phyloP scores from a whole-genome alignment of 768 basidiomycete genomes.

The Chalciporus pseudorubinellus region DNA sequence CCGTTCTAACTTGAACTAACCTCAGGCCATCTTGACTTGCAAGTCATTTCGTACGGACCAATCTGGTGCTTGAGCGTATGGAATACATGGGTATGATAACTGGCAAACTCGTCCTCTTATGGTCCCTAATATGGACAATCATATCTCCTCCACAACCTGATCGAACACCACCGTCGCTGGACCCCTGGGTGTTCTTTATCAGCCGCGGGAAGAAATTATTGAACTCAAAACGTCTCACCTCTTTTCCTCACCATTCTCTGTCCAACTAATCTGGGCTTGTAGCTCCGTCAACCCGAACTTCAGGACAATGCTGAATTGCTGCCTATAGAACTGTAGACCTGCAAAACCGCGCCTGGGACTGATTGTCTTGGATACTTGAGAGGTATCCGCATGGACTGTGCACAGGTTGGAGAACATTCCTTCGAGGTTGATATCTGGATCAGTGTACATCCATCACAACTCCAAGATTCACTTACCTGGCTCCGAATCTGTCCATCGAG shows the following conservation, averaged over 20 bases:
- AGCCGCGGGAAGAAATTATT: background rate
- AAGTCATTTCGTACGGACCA: too few species aligned
- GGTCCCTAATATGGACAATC: background rate
- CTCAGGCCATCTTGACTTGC: too few species aligned
- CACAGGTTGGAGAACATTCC: conserved; percentile 29
- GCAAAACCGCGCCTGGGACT: conserved; percentile 31
- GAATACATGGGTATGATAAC: too few species aligned
- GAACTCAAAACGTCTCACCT: conserved; percentile 16
- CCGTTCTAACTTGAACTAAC: too few species aligned
- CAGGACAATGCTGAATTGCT: conserved; percentile 40
- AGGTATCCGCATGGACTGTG: conserved; percentile 25
- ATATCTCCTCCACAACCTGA: conserved; percentile 31
- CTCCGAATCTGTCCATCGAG: conserved; percentile 32
- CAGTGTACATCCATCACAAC: background rate
- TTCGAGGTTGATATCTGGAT: conserved; percentile 3
- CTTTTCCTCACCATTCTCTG: conserved; percentile 32
- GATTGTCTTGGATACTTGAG: conserved; percentile 28
- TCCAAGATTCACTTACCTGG: conserved; percentile 16
- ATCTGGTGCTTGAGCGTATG: too few species aligned
- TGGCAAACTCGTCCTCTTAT: too few species aligned
- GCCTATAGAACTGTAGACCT: conserved; percentile 29
- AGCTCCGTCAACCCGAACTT: conserved; percentile 46
- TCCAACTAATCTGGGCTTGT: conserved; percentile 47
- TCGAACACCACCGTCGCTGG: conserved; percentile 33
- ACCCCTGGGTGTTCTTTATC: conserved; percentile 19